Conservation (phyloP, 1,139 yeast genomes). For the Debaryomyces robertsiae region DNA sequence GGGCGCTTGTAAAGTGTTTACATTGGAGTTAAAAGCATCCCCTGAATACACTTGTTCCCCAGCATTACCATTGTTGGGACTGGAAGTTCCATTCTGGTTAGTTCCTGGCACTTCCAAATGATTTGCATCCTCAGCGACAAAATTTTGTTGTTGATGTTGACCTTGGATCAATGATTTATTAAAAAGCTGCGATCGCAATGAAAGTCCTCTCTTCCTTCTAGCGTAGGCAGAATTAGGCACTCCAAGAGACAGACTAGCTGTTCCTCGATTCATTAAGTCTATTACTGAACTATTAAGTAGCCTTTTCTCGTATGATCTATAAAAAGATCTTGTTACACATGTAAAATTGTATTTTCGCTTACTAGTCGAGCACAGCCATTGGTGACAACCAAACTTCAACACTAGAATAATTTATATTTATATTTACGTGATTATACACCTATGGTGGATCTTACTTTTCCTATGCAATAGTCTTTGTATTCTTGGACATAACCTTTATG, state of each 20-base stretch:
- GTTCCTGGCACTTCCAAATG: not conserved
- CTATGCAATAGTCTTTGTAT: conserved; percentile 31
- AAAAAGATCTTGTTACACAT: not conserved
- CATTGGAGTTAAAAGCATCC: not conserved
- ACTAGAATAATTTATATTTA: not conserved
- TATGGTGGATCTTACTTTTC: conserved; percentile 16
- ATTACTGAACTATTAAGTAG: no score
- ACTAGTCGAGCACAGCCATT: conserved; percentile 8
- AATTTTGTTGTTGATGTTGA: conserved; percentile 1
- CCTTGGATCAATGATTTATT: conserved; percentile 40
- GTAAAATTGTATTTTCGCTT: not conserved
- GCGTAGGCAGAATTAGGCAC: conserved; percentile 28
- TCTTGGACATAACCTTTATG: conserved; percentile 28
- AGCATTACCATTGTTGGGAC: not conserved
- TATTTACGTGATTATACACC: conserved; percentile 12
- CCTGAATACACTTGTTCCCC: not conserved
- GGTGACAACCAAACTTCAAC: not conserved
- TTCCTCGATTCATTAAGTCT: conserved; percentile 12
- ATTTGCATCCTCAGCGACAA: not conserved
- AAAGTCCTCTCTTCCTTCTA: conserved; percentile 68
- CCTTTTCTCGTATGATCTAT: not conserved
- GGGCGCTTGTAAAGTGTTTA: not conserved
- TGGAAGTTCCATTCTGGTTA: not conserved
- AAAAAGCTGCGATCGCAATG: conserved; percentile 73
- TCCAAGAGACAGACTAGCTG: conserved; percentile 9